Base-by-base conservation (phyloP, 2,329 filamentous ascomycete species). In the Pezicula radicicola region DNA sequence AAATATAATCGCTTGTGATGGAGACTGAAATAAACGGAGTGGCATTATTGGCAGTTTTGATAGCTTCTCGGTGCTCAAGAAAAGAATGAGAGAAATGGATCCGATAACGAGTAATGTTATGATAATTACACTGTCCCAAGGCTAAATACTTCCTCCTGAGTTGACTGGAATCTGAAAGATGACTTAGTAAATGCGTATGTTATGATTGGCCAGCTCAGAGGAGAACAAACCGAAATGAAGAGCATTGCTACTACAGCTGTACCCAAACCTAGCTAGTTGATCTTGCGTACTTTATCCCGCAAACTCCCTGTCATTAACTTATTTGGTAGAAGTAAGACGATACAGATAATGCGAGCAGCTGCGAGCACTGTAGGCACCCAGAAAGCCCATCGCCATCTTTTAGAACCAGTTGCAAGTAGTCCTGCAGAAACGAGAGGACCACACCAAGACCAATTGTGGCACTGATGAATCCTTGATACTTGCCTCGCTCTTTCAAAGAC, bases 31-130 rank as follows among this genome's bases (percentile, higher is more conserved):
- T 12, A 95, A 74, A 0, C 79, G 76, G 13, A 87, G 69, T 0
- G 90, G 90, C 64, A 93, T 88, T 53, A 95, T 75, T 1, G 90
- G 90, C 57, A 87, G 89, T 40, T 41, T 46, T 1, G 79, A 77
- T 21, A 78, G 62, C 53, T 74, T 78, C 57, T 83, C 79, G 42
- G 76, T 69, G 9, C 80, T 56, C 0, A 80, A 46, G 55, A 83
- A 83, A 0, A 68, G 63, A 19, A 62, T 51, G 1, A 64, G 48
- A 6, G 54, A 55, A 16, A 59, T 48, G 44, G 54, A 43, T 39
- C 64, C 66, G 12, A 60, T 45, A 46, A 66, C 61, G 39, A 69
- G 61, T 9, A 62, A 61, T 12, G 54, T 56, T 48, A 69, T 66
- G 9, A 66, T 63, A 44, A 60, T 48, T 3, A 58, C 58, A 12